Conservation (phyloP, 495 filamentous ascomycete genomes). For the Neurospora intermedia region DNA sequence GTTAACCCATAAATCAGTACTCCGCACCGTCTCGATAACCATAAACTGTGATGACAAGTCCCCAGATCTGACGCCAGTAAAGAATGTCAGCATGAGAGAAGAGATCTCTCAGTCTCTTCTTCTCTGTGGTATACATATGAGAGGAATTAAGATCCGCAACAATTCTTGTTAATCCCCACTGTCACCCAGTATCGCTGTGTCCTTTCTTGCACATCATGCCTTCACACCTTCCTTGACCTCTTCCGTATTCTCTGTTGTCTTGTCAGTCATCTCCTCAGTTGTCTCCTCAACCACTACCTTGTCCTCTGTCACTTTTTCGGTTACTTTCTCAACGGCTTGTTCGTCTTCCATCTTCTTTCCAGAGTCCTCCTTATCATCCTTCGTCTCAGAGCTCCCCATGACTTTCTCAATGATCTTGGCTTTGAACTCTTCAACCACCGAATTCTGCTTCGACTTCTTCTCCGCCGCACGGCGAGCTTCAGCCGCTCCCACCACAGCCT, state of each 20-base stretch:
- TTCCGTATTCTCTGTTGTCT: background rate
- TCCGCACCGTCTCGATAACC: background rate
- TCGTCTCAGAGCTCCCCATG: background rate
- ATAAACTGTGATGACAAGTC: background rate
- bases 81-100: background rate
- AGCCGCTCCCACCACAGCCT: conserved; percentile 12
- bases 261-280: background rate
- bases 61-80: background rate
- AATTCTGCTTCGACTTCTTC: background rate
- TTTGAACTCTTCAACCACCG: background rate
- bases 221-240: background rate
- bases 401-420: conserved; percentile 3
- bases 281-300: background rate
- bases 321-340: background rate
- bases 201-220: background rate
- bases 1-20: background rate
- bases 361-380: background rate
- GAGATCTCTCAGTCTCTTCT: background rate
- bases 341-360: conserved; percentile 1
- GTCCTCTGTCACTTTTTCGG: conserved; percentile 7
- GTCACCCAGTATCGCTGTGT: background rate
- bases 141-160: background rate
- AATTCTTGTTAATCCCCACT: background rate
- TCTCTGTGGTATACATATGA: background rate
- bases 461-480: background rate